Conservation (phyloP, 495 filamentous ascomycete species). For the Daldinia vernicosa region DNA sequence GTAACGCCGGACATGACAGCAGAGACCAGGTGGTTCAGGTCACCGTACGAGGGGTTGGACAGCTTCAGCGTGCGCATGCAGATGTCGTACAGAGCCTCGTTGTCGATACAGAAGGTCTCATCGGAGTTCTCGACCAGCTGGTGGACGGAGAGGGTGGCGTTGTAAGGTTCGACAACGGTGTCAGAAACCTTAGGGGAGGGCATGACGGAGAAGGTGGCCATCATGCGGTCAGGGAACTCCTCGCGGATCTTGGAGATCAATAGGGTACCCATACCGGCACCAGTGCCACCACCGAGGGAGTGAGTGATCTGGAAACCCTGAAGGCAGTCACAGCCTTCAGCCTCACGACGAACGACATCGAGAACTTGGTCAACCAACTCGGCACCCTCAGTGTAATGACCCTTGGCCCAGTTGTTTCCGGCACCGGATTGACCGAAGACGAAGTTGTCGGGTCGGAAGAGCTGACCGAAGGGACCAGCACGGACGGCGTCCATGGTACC, state of each 20-base stretch:
- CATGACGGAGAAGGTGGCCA: slow-evolving; percentile 99
- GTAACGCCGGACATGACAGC: slow-evolving; percentile 99
- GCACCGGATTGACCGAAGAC: slow-evolving; percentile 99
- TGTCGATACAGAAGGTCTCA: slow-evolving; percentile 99
- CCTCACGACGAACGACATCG: slow-evolving; percentile 98
- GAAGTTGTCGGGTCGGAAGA: slow-evolving; percentile 99
- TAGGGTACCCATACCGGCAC: slow-evolving; percentile 99
- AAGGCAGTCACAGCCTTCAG: slow-evolving; percentile 98
- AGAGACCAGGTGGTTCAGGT: slow-evolving; percentile 99
- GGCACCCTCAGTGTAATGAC: slow-evolving; percentile 99
- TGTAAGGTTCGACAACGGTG: slow-evolving; percentile 99
- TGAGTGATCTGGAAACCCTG: slow-evolving; percentile 99
- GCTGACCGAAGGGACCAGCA: slow-evolving; percentile 97
- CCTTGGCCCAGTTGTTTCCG: slow-evolving; percentile 99
- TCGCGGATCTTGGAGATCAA: slow-evolving; percentile 99
- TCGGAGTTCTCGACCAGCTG: slow-evolving; percentile 99
- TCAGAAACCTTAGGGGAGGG: slow-evolving; percentile 99
- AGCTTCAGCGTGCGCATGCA: slow-evolving; percentile 99
- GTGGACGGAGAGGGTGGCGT: slow-evolving; percentile 98
- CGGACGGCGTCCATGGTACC: slow-evolving; percentile 99
- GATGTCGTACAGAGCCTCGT: slow-evolving; percentile 99
- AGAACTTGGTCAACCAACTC: slow-evolving; percentile 98
- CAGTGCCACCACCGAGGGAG: slow-evolving; percentile 99
- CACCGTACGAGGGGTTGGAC: slow-evolving; percentile 96
- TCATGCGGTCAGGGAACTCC: slow-evolving; percentile 99